A percentile compares a stretch with the other conserved stretches of the same genome.
These are phyloP conservation scores for Microbotryum violaceum DNA, from an alignment of 1,284 basidiomycete genomes.

Conservation along the genomic window DNA sequence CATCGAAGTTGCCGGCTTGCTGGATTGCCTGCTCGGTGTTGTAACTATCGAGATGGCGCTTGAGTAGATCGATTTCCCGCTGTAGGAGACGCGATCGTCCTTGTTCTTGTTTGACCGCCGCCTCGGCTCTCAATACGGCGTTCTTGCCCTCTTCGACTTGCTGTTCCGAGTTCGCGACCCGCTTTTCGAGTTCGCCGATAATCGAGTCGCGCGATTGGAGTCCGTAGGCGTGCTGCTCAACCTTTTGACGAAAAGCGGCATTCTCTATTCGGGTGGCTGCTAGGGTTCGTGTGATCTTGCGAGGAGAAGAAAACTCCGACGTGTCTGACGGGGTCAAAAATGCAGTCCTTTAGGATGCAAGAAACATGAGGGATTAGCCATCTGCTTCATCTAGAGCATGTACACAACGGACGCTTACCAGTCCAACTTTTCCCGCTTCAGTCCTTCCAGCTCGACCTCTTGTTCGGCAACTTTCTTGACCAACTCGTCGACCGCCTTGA, in stretches of 20 bases:
- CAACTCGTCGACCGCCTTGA: slow-evolving; percentile 51
- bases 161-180: slow-evolving; percentile 27
- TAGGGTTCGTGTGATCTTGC: slow-evolving; percentile 32
- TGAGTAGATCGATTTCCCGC: slow-evolving; percentile 33
- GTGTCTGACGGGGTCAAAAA: slow-evolving; percentile 21
- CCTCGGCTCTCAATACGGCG: slow-evolving; percentile 9
- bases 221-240: slow-evolving; percentile 25
- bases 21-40: slow-evolving; percentile 34
- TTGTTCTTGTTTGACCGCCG: slow-evolving; percentile 22
- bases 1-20: slow-evolving; percentile 30
- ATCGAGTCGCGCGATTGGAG: slow-evolving; percentile 32
- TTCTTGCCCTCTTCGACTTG: slow-evolving; percentile 13
- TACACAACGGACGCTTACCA: slow-evolving; percentile 17
- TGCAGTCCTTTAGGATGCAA: slow-evolving; percentile 8
- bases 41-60: slow-evolving; percentile 35
- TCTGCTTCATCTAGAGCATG: slow-evolving; percentile 1
- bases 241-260: slow-evolving; percentile 27
- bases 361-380: neutral
- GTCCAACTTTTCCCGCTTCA: slow-evolving; percentile 49
- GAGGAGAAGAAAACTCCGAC: slow-evolving; percentile 28
- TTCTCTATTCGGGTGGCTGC: slow-evolving; percentile 32
- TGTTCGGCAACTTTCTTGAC: slow-evolving; percentile 52
- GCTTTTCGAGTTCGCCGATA: slow-evolving; percentile 33
- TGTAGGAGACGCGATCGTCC: slow-evolving; percentile 31
- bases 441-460: slow-evolving; percentile 55